Evolutionary conservation across 139 green algal species (phyloP).

Genomic region (Chlamydomonas asymmetrica): DNA sequence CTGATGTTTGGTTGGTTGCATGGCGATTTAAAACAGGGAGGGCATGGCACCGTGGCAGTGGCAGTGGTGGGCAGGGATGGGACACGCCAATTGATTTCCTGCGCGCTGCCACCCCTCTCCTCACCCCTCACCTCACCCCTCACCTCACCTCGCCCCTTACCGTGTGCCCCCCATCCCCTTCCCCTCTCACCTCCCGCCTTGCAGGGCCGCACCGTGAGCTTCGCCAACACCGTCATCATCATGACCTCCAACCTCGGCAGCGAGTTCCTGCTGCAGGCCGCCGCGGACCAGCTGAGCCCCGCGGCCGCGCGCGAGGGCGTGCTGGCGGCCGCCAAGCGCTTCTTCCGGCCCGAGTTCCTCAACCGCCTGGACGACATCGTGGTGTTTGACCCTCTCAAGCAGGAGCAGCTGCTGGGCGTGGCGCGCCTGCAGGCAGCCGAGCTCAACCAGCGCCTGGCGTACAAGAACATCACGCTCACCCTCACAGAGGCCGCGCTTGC

Average conservation of each 20-base stretch:
- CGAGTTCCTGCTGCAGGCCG: slow-evolving; percentile 35
- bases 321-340: slow-evolving; percentile 22
- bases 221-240: slow-evolving; percentile 94
- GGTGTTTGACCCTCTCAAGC: slow-evolving; percentile 72
- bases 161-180: background rate
- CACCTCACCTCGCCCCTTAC: background rate
- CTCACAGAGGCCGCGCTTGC: slow-evolving; percentile 55
- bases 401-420: slow-evolving; percentile 7
- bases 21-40: no score
- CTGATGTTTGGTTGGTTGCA: no score
- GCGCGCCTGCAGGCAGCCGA: slow-evolving; percentile 6
- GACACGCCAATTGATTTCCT: slow-evolving; percentile 30
- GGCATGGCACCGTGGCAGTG: no score
- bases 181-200: slow-evolving; percentile 55
- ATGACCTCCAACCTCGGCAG: slow-evolving; percentile 93
- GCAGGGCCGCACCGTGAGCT: slow-evolving; percentile 90
- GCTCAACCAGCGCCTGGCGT: slow-evolving; percentile 12
- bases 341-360: slow-evolving; percentile 85
- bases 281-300: background rate
- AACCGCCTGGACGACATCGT: slow-evolving; percentile 91
- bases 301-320: slow-evolving; percentile 10
- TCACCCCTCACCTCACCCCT: background rate
- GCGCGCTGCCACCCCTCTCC: background rate
- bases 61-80: no score
- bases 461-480: slow-evolving; percentile 28